phyloP scores from a whole-genome alignment of 2,329 filamentous ascomycete species.

The Alternaria brassicicola region DNA sequence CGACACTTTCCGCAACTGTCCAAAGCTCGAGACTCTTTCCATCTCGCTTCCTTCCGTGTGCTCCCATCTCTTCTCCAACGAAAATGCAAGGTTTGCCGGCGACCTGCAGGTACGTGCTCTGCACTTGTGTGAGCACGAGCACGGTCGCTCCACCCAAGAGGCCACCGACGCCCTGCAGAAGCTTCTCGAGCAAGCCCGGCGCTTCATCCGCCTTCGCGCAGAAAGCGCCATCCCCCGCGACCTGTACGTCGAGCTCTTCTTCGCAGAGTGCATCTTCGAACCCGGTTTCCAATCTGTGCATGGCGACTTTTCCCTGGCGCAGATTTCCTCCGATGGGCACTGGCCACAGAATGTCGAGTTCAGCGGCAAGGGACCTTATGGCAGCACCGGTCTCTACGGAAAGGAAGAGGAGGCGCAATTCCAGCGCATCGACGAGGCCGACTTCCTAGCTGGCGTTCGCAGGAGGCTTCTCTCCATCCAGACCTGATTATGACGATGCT shows the following conservation, averaged over 20 bases:
- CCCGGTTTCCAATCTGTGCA: constrained; percentile 55
- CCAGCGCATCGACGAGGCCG: constrained; percentile 47
- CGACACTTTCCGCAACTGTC: constrained; percentile 54
- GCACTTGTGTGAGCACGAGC: constrained; percentile 53
- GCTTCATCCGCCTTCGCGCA: constrained; percentile 49
- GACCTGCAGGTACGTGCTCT: constrained; percentile 58
- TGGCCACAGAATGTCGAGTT: constrained; percentile 50
- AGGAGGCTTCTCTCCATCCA: constrained; percentile 45
- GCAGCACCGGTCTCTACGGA: constrained; percentile 57
- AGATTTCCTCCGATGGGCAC: constrained; percentile 48
- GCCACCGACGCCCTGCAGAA: constrained; percentile 48
- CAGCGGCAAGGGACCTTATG: constrained; percentile 57
- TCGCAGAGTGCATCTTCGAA: constrained; percentile 59
- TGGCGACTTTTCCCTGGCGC: constrained; percentile 55
- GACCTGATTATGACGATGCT: constrained; percentile 38
- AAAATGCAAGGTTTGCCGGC: constrained; percentile 53
- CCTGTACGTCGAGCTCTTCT: constrained; percentile 58
- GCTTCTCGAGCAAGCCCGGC: constrained; percentile 51
- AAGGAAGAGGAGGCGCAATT: constrained; percentile 54
- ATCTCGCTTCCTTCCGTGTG: constrained; percentile 58
- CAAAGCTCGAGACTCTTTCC: constrained; percentile 56
- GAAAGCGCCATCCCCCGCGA: constrained; percentile 46
- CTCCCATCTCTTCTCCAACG: constrained; percentile 54
- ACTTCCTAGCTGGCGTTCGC: constrained; percentile 48
- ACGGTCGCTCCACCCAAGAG: constrained; percentile 44